These are phyloP conservation scores for Lentinus tigrinus DNA, from an alignment of 768 basidiomycete genomes.

Conservation along the genomic window DNA sequence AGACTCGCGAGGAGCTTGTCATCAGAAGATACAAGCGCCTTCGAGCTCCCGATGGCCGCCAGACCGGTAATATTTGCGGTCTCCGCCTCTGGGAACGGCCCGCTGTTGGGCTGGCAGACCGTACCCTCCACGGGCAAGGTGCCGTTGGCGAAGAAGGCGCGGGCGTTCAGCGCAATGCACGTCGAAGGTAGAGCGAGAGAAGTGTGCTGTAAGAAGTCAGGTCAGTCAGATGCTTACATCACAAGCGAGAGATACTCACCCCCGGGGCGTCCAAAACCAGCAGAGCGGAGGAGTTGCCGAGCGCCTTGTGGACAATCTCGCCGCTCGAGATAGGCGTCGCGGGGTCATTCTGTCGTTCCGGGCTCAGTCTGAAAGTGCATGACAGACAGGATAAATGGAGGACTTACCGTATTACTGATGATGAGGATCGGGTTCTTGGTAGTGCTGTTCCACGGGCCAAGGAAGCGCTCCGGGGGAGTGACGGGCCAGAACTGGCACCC, in stretches of 20 bases:
- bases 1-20: too few species aligned
- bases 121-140: constrained; percentile 25
- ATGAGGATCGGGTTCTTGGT: constrained; percentile 27
- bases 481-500: constrained; percentile 30
- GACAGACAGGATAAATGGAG: background rate
- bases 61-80: background rate
- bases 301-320: constrained; percentile 19
- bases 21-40: too few species aligned
- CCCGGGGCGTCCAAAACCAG: constrained; percentile 30
- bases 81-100: background rate
- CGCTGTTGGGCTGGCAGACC: constrained; percentile 21
- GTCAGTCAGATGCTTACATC: background rate
- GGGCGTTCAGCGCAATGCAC: constrained; percentile 22
- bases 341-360: constrained; percentile 26
- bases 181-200: constrained; percentile 21
- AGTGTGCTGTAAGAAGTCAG: constrained; percentile 21
- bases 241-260: constrained; percentile 11
- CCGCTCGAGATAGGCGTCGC: constrained; percentile 31
- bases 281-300: constrained; percentile 25
- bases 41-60: background rate
- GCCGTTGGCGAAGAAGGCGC: constrained; percentile 29
- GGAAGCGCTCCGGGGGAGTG: constrained; percentile 26
- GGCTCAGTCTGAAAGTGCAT: too few species aligned
- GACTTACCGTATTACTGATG: constrained; percentile 25
- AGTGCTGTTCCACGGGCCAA: constrained; percentile 32